Conservation (phyloP, 1,284 basidiomycete species). For the Porodaedalea pini region DNA sequence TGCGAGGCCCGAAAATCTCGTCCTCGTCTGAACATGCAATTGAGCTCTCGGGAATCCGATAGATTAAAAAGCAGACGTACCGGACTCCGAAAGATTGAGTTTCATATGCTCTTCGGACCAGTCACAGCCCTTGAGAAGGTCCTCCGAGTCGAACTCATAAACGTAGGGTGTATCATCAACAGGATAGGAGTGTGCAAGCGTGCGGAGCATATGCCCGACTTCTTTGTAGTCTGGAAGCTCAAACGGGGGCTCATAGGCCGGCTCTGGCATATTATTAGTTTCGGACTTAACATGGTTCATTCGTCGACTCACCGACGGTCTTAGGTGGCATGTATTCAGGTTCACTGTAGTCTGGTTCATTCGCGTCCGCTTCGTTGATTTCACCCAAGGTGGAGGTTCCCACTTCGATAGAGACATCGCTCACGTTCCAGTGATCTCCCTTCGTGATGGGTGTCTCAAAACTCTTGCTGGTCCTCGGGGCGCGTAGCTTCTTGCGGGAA, state of each 20-base stretch:
- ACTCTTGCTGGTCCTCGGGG: slow-evolving; percentile 35
- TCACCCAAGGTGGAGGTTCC: slow-evolving; percentile 34
- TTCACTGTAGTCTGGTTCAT: slow-evolving; percentile 53
- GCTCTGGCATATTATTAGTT: slow-evolving; percentile 7
- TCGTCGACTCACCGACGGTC: slow-evolving; percentile 46
- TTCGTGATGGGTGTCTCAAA: slow-evolving; percentile 68
- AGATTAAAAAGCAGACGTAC: not conserved
- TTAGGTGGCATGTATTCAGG: slow-evolving; percentile 78
- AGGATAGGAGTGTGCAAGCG: slow-evolving; percentile 39
- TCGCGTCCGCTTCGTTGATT: slow-evolving; percentile 36
- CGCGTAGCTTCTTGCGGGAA: slow-evolving; percentile 51
- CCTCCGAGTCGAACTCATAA: slow-evolving; percentile 12
- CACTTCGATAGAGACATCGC: slow-evolving; percentile 53
- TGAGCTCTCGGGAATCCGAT: not conserved
- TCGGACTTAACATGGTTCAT: slow-evolving; percentile 4
- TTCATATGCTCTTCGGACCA: not conserved
- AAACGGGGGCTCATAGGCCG: slow-evolving; percentile 51
- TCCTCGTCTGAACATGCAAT: slow-evolving; percentile 11
- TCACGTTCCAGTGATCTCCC: slow-evolving; percentile 72
- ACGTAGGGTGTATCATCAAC: slow-evolving; percentile 4
- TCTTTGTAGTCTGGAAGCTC: slow-evolving; percentile 55
- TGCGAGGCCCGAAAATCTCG: slow-evolving; percentile 15
- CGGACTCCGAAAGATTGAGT: not conserved
- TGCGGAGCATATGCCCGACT: slow-evolving; percentile 44
- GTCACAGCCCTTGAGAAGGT: slow-evolving; percentile 16